A percentile compares a stretch with the other conserved stretches of the same genome.
These are phyloP conservation scores for Syzygium malaccense DNA, from an alignment of 441 rosid genomes.

Conservation along the genomic window DNA sequence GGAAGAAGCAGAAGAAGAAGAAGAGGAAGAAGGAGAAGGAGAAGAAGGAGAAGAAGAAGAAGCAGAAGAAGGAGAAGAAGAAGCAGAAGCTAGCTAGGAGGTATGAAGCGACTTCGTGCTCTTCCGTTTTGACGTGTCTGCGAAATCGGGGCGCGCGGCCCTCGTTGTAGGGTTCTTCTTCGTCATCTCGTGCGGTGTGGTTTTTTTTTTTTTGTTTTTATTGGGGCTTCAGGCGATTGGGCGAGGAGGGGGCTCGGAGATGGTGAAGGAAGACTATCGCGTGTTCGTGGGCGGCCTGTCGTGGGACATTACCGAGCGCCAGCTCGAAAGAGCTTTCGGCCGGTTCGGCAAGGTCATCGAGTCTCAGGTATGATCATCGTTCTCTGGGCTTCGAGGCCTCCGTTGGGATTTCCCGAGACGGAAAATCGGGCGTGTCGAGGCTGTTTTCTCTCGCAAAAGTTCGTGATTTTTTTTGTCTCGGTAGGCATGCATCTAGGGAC, in stretches of 20 bases:
- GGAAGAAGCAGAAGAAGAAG: neutral
- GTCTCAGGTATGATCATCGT: slow-evolving; percentile 50
- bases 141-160: neutral
- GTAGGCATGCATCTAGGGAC: neutral
- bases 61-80: neutral
- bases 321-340: slow-evolving; percentile 72
- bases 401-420: neutral
- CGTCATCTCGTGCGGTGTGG: neutral
- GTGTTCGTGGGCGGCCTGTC: slow-evolving; percentile 92
- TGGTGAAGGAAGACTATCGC: slow-evolving; percentile 70
- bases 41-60: neutral
- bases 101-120: neutral
- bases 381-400: neutral
- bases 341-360: slow-evolving; percentile 85
- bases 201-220: neutral
- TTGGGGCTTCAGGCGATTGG: neutral
- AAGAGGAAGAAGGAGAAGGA: neutral
- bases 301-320: slow-evolving; percentile 74
- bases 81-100: neutral
- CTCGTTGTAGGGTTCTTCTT: neutral
- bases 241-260: slow-evolving; percentile 21
- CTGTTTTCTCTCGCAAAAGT: neutral
- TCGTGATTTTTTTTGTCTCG: neutral
- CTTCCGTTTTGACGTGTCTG: neutral
- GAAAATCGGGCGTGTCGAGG: neutral